Conservation (phyloP, 352 stramenopile genomes). For the Phytophthora pisi region DNA sequence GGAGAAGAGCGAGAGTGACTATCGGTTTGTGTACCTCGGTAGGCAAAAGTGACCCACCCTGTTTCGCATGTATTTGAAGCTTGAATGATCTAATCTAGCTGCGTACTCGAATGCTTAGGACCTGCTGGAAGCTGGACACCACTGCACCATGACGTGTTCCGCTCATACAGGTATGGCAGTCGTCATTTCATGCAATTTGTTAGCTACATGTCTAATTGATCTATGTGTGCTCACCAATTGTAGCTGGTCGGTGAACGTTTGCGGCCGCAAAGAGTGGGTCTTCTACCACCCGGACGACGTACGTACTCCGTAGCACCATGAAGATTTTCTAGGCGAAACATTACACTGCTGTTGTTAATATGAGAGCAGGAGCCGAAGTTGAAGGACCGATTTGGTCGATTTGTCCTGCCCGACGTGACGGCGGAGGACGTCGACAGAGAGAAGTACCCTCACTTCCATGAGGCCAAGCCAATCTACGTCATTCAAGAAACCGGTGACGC, state of each 20-base stretch:
- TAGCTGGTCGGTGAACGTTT: constrained; percentile 97
- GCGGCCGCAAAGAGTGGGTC: constrained; percentile 94
- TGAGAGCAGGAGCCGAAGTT: constrained; percentile 69
- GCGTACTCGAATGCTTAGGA: constrained; percentile 42
- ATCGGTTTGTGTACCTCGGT: constrained; percentile 98
- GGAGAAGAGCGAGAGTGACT: constrained; percentile 79
- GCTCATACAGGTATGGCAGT: constrained; percentile 88
- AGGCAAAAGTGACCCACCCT: neutral
- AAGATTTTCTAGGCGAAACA: neutral
- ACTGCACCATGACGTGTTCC: constrained; percentile 96
- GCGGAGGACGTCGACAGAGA: constrained; percentile 46
- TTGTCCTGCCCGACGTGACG: constrained; percentile 60
- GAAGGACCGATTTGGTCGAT: constrained; percentile 73
- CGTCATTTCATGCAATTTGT: neutral
- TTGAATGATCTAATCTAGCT: neutral
- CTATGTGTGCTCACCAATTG: neutral
- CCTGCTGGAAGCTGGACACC: constrained; percentile 88
- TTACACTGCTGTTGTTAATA: constrained; percentile 8
- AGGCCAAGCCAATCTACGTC: constrained; percentile 52
- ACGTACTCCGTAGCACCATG: constrained; percentile 3
- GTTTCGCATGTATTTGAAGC: neutral
- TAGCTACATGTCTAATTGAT: too few relatives aligned
- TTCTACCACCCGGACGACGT: constrained; percentile 87
- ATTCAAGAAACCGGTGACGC: constrained; percentile 74
- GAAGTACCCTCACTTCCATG: constrained; percentile 59